Evolutionary conservation across 2,329 filamentous ascomycete genomes (phyloP).

Genomic region (Ascochyta lentis): DNA sequence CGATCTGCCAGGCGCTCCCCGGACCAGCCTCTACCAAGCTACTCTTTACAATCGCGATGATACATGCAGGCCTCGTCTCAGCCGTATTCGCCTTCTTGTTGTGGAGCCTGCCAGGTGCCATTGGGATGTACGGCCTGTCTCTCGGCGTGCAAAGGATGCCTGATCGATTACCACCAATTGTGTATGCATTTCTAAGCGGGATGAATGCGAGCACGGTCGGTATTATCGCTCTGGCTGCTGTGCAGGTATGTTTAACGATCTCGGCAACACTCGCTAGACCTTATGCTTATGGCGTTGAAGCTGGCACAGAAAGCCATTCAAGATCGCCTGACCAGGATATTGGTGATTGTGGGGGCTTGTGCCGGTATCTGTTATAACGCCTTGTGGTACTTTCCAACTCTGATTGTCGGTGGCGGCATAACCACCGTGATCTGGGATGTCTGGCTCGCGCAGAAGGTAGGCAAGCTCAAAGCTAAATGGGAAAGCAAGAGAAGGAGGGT

Average conservation of each 20-base stretch:
- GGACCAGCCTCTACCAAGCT: conserved; percentile 76
- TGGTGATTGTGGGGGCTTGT: conserved; percentile 69
- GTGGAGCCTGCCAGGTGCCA: conserved; percentile 73
- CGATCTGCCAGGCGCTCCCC: conserved; percentile 70
- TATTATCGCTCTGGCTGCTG: conserved; percentile 72
- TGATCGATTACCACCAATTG: conserved; percentile 64
- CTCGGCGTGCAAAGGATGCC: conserved; percentile 68
- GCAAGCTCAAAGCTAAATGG: conserved; percentile 34
- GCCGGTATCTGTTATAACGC: conserved; percentile 74
- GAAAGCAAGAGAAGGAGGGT: conserved; percentile 24
- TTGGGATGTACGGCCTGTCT: conserved; percentile 73
- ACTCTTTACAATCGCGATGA: conserved; percentile 70
- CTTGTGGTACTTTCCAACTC: conserved; percentile 75
- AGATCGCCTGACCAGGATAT: conserved; percentile 66
- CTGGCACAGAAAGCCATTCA: conserved; percentile 72
- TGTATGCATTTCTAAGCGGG: conserved; percentile 73
- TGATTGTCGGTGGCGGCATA: conserved; percentile 65
- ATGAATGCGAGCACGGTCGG: conserved; percentile 76
- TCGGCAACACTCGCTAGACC: no score
- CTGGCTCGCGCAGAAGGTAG: conserved; percentile 55
- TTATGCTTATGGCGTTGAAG: conserved; percentile 41
- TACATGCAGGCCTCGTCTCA: conserved; percentile 65
- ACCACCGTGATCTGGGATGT: conserved; percentile 63
- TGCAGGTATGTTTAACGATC: conserved; percentile 46
- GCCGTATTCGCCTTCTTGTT: conserved; percentile 67